Base-by-base conservation (phyloP, 169 alveolate genomes). In the Eimeria falciformis region DNA sequence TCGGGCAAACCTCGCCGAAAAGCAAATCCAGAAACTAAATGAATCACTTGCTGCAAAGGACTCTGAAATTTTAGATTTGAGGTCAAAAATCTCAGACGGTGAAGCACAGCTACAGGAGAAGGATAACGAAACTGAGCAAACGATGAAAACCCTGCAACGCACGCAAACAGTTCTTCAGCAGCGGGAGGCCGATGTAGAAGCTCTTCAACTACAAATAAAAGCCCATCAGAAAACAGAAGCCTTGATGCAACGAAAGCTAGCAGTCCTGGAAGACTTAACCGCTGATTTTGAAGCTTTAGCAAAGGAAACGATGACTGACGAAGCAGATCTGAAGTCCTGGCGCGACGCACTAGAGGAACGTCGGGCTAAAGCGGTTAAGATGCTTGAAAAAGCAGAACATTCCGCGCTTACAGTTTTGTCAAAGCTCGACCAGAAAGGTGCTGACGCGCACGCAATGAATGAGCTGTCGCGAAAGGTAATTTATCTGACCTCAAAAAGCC, bases 1-100 rank as follows among this genome's bases (percentile, higher is more conserved):
- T 69, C 27, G 88, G 53, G 88, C 88, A 5, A 78, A 47, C 33
- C 29, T 62, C n/a, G 88, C 88, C 12, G 88, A 78, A 33, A 46
- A 29, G 9, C 68, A 78, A 18, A 53, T 53, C 46, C 50, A 53
- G 53, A 45, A 78, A 25, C 47, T 78, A 14, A 50, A 14, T 14
- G 88, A 37, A 23, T 7, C 71, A 21, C 40, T 78, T 50, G 88
- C 88, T 3, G 73, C 71, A 4, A 78, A 78, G 45, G 88, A 78
- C 12, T n/a, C 18, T 6, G 73, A 78, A 21, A 53, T 78, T 7
- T 25, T 55, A 12, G 23, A 78, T 29, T 58, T 78, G 73, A 53
- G 9, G 73, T 11, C 9, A 43, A 78, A n/a, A 29, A 21, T 53
- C 25, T 25, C 73, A 7, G 53, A 46, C 43, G 37, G 33, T 40